These are phyloP conservation scores for Penicillium verhagenii DNA, from an alignment of 495 filamentous ascomycete genomes.

Conservation along the genomic window DNA sequence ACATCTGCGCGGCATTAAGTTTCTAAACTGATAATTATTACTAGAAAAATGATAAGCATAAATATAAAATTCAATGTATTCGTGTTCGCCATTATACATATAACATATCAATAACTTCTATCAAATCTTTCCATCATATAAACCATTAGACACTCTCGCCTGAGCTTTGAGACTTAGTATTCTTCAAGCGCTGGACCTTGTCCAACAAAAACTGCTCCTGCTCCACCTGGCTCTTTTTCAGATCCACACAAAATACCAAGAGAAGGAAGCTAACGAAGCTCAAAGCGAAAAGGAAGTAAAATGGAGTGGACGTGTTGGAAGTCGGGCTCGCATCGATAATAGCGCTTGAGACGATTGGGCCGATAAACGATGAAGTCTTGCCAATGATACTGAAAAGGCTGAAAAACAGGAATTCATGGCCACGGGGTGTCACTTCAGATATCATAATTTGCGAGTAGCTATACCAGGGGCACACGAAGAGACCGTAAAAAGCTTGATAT, in stretches of 20 bases:
- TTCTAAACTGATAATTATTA: no score
- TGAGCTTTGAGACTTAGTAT: conserved; percentile 4
- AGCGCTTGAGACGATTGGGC: conserved; percentile 60
- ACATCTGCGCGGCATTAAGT: no score
- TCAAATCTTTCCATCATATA: not conserved
- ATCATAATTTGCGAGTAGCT: conserved; percentile 69
- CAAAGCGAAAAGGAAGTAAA: conserved; percentile 62
- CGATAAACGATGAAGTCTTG: conserved; percentile 64
- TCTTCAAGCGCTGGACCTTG: conserved; percentile 14
- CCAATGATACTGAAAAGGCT: conserved; percentile 64
- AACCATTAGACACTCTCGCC: not conserved
- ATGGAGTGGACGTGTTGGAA: conserved; percentile 56
- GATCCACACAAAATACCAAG: conserved; percentile 52
- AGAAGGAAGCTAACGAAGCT: conserved; percentile 53
- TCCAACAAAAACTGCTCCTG: conserved; percentile 40
- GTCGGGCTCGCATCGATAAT: conserved; percentile 61
- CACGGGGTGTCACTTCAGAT: conserved; percentile 61
- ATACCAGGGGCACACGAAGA: conserved; percentile 69
- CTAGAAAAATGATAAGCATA: no score
- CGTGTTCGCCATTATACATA: not conserved
- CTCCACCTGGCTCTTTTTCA: conserved; percentile 58
- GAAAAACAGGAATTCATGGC: conserved; percentile 68
- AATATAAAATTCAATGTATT: not conserved
- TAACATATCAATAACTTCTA: not conserved
- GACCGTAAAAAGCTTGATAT: conserved; percentile 63